Conservation (phyloP, 2,329 filamentous ascomycete genomes). For the Stagonosporopsis cucurbitacearum region DNA sequence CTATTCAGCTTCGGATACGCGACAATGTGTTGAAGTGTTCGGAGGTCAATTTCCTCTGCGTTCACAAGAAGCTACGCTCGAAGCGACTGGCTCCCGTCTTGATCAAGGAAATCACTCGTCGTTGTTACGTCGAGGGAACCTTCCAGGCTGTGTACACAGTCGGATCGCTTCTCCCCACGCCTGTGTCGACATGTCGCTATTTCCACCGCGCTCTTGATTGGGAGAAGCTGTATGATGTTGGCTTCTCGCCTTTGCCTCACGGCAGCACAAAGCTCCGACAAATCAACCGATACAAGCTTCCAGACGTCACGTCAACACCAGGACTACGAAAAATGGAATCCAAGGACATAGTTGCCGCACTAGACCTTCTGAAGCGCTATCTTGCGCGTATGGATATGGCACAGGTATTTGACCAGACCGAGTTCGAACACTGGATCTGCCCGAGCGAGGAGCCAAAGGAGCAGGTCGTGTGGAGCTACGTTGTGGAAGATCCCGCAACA, state of each 20-base stretch:
- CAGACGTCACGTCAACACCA: constrained; percentile 72
- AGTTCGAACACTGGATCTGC: constrained; percentile 87
- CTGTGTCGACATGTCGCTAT: constrained; percentile 91
- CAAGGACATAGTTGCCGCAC: constrained; percentile 78
- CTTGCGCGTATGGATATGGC: constrained; percentile 81
- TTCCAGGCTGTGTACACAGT: constrained; percentile 98
- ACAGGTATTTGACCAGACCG: constrained; percentile 78
- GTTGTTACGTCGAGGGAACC: constrained; percentile 83
- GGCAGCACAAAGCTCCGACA: constrained; percentile 86
- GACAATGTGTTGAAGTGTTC: constrained; percentile 76
- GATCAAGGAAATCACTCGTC: constrained; percentile 96
- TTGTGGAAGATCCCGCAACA: constrained; percentile 74
- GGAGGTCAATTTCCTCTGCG: constrained; percentile 97
- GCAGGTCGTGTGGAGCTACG: constrained; percentile 91
- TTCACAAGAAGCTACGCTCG: constrained; percentile 95
- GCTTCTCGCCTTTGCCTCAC: constrained; percentile 86
- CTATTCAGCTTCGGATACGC: constrained; percentile 81
- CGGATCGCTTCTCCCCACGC: constrained; percentile 87
- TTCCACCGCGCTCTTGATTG: constrained; percentile 94
- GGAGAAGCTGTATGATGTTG: constrained; percentile 93
- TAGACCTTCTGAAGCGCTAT: constrained; percentile 77
- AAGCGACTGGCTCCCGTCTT: constrained; percentile 92
- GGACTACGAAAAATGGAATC: constrained; percentile 81
- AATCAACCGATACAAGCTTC: constrained; percentile 83
- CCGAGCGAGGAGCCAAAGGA: constrained; percentile 65